phyloP scores from a whole-genome alignment of 352 stramenopile genomes.

The Phytophthora sojae region DNA sequence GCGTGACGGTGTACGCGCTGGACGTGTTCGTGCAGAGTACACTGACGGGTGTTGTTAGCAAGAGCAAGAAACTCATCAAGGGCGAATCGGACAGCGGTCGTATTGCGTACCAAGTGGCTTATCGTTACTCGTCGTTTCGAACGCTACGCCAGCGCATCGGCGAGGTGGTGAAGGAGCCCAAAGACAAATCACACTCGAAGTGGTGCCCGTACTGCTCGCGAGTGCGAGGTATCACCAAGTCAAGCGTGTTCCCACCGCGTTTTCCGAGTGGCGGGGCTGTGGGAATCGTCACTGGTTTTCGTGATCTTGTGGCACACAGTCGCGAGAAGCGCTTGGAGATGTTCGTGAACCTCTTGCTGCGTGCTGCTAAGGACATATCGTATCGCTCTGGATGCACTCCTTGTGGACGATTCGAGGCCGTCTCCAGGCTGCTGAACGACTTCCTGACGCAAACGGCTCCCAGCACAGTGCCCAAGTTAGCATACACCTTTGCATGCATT shows the following conservation, averaged over 20 bases:
- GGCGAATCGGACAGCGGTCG: background rate
- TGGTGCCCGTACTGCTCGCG: slow-evolving; percentile 69
- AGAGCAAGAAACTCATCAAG: background rate
- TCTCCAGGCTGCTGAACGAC: slow-evolving; percentile 58
- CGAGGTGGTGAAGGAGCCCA: slow-evolving; percentile 25
- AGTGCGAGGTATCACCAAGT: slow-evolving; percentile 50
- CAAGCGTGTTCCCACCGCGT: slow-evolving; percentile 55
- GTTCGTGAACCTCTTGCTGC: slow-evolving; percentile 60
- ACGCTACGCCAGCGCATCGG: slow-evolving; percentile 49
- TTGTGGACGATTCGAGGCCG: slow-evolving; percentile 55
- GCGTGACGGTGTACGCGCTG: slow-evolving; percentile 46
- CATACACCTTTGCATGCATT: too few species aligned
- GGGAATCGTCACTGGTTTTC: slow-evolving; percentile 28
- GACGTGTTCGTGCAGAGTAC: slow-evolving; percentile 46
- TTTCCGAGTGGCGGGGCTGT: slow-evolving; percentile 33
- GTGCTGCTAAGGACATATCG: slow-evolving; percentile 54
- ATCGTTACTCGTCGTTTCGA: slow-evolving; percentile 53
- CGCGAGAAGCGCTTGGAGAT: slow-evolving; percentile 42
- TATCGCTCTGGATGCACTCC: slow-evolving; percentile 52
- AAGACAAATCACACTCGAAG: slow-evolving; percentile 51
- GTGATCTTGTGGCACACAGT: slow-evolving; percentile 27
- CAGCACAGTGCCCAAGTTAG: too few species aligned
- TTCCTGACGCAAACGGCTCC: slow-evolving; percentile 53
- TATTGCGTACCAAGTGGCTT: too few species aligned
- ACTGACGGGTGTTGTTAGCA: slow-evolving; percentile 29